A percentile compares a stretch with the other conserved stretches of the same genome.
These are phyloP conservation scores for Penicillium glabrum DNA, from an alignment of 2,329 filamentous ascomycete species.

Conservation along the genomic window DNA sequence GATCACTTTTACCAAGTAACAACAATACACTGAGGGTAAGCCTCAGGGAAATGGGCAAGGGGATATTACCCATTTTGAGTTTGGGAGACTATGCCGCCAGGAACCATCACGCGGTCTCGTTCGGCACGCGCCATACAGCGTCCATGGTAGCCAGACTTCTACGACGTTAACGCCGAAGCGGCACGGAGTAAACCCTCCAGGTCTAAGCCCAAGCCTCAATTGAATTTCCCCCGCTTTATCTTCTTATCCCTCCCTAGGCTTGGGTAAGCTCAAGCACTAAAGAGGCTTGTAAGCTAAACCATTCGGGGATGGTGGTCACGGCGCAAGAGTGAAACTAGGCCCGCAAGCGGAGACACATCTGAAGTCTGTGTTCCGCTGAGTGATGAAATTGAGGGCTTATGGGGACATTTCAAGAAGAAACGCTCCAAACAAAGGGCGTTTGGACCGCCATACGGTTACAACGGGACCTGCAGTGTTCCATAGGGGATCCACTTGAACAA, in stretches of 20 bases:
- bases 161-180: background rate
- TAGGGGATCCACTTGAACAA: background rate
- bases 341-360: background rate
- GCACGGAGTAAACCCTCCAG: background rate
- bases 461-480: background rate
- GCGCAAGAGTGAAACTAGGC: background rate
- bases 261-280: background rate
- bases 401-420: background rate
- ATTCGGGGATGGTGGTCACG: background rate
- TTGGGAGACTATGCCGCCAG: background rate
- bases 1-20: background rate
- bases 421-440: background rate
- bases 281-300: background rate
- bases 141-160: background rate
- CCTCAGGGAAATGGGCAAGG: background rate
- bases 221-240: background rate
- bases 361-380: background rate
- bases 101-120: background rate
- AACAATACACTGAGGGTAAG: background rate
- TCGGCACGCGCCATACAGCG: background rate
- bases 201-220: background rate
- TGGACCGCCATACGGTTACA: background rate
- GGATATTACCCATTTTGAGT: background rate
- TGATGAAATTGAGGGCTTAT: background rate
- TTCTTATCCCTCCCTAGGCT: background rate